Percentiles rank a stretch among this genome's conserved stretches.
These are phyloP conservation scores for Microcyclospora pomicola DNA, from an alignment of 2,329 filamentous ascomycete genomes.

Conservation along the genomic window DNA sequence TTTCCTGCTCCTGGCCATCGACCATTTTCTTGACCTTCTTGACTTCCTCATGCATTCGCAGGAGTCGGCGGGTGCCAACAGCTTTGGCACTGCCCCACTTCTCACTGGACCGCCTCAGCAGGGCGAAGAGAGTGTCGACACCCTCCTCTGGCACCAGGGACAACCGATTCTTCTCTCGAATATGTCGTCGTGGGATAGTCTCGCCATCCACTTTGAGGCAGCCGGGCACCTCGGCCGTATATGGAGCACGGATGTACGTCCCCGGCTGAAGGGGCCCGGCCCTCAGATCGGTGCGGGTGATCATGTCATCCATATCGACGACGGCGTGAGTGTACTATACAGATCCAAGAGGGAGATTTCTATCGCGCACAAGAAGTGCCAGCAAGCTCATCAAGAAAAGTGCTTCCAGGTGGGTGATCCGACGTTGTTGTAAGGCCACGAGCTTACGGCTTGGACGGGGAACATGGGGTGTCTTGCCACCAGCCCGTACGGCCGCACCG, in stretches of 20 bases:
- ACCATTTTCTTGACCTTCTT: slow-evolving; percentile 5
- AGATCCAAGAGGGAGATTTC: too few relatives aligned
- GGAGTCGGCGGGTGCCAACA: slow-evolving; percentile 4
- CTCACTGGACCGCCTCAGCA: slow-evolving; percentile 1
- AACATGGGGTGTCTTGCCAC: too few relatives aligned
- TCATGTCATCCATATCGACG: slow-evolving; percentile 17
- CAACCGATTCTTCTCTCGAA: slow-evolving; percentile 3
- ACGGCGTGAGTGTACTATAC: too few relatives aligned
- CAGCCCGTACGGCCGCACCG: too few relatives aligned
- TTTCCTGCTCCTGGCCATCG: slow-evolving; percentile 4
- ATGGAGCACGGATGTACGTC: slow-evolving; percentile 42
- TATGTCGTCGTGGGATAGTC: slow-evolving; percentile 5
- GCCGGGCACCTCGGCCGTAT: slow-evolving; percentile 4
- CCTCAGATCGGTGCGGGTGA: slow-evolving; percentile 31
- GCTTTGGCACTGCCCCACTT: slow-evolving; percentile 4
- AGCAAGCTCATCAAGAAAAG: too few relatives aligned
- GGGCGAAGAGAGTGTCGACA: slow-evolving; percentile 4
- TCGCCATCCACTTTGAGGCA: slow-evolving; percentile 3
- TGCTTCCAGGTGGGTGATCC: too few relatives aligned
- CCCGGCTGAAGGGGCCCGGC: slow-evolving; percentile 34
- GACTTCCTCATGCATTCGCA: slow-evolving; percentile 3
- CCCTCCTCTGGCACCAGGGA: neutral
- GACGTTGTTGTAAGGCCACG: too few relatives aligned
- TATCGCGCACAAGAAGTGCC: too few relatives aligned
- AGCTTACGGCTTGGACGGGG: too few relatives aligned